Evolutionary conservation across 371 early-diverging fungal species (phyloP).

Genomic region (Rhizomucor miehei): DNA sequence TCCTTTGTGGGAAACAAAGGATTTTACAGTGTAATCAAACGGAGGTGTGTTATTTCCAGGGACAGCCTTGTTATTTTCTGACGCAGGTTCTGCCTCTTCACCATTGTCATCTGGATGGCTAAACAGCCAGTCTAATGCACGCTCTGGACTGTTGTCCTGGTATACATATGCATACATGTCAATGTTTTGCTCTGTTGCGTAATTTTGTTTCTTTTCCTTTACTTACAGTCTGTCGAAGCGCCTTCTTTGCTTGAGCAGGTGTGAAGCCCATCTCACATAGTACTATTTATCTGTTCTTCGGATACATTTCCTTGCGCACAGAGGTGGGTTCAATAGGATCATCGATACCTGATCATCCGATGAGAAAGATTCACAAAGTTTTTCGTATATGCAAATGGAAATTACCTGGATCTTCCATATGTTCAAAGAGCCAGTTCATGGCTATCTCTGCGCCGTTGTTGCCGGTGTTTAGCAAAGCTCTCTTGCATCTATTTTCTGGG

Average conservation of each 20-base stretch:
- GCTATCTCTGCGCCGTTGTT: conserved; percentile 84
- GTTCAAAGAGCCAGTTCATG: conserved; percentile 93
- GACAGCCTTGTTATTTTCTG: not conserved
- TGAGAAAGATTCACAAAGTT: no score
- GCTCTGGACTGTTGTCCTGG: conserved; percentile 77
- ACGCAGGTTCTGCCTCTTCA: conserved; percentile 20
- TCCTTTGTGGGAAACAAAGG: conserved; percentile 96
- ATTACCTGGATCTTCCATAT: conserved; percentile 90
- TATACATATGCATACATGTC: not conserved
- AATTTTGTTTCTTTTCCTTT: not conserved
- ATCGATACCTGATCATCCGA: conserved; percentile 31
- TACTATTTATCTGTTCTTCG: conserved; percentile 47
- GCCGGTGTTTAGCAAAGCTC: conserved; percentile 79
- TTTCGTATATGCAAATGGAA: not conserved
- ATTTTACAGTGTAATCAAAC: conserved; percentile 69
- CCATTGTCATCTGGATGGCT: conserved; percentile 77
- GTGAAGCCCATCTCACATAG: conserved; percentile 94
- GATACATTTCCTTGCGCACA: conserved; percentile 13
- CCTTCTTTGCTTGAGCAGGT: conserved; percentile 74
- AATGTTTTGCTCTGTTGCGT: conserved; percentile 1
- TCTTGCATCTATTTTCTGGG: conserved; percentile 76
- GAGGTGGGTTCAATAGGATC: conserved; percentile 31
- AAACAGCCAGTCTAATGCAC: conserved; percentile 95
- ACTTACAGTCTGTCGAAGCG: conserved; percentile 78
- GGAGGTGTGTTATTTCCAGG: conserved; percentile 45